phyloP scores from a whole-genome alignment of 495 filamentous ascomycete genomes.

The Pseudoneurospora amorphoporcata region DNA sequence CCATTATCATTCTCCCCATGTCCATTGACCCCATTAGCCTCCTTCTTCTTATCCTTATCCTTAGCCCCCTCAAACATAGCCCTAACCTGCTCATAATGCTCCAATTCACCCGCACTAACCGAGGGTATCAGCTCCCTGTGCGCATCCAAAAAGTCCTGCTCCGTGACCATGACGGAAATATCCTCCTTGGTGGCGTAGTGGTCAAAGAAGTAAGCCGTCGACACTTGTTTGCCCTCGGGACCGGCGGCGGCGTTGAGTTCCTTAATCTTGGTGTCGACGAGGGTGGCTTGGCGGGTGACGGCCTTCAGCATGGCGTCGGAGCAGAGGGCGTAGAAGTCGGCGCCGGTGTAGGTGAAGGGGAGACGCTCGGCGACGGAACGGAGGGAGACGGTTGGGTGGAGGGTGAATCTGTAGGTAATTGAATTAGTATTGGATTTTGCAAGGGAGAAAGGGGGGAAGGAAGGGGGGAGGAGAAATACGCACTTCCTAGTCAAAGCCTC shows the following conservation, averaged over 20 bases:
- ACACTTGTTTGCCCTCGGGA: conserved; percentile 33
- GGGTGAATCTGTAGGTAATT: conserved; percentile 52
- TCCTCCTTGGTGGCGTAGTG: conserved; percentile 77
- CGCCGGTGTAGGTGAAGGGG: conserved; percentile 94
- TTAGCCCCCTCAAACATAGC: conserved; percentile 57
- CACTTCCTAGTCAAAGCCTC: conserved; percentile 91
- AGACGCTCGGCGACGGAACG: conserved; percentile 60
- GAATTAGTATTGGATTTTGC: neutral
- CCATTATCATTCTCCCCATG: neutral
- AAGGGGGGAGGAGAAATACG: conserved; percentile 17
- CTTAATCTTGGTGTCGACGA: conserved; percentile 77
- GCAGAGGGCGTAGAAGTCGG: conserved; percentile 92
- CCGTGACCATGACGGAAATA: conserved; percentile 73
- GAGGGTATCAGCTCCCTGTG: conserved; percentile 78
- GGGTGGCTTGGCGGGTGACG: conserved; percentile 77
- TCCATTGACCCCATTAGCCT: neutral
- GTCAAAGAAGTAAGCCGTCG: conserved; percentile 90
- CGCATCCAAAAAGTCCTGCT: conserved; percentile 75
- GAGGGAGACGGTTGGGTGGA: conserved; percentile 67
- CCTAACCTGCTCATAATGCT: conserved; percentile 81
- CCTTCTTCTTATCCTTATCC: neutral
- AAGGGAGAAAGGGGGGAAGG: conserved; percentile 7
- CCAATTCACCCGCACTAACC: conserved; percentile 85
- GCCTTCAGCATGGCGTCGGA: conserved; percentile 98
- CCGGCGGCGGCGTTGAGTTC: conserved; percentile 39